Base-by-base conservation (phyloP, 2,329 filamentous ascomycete genomes). In the Botrytis deweyae region DNA sequence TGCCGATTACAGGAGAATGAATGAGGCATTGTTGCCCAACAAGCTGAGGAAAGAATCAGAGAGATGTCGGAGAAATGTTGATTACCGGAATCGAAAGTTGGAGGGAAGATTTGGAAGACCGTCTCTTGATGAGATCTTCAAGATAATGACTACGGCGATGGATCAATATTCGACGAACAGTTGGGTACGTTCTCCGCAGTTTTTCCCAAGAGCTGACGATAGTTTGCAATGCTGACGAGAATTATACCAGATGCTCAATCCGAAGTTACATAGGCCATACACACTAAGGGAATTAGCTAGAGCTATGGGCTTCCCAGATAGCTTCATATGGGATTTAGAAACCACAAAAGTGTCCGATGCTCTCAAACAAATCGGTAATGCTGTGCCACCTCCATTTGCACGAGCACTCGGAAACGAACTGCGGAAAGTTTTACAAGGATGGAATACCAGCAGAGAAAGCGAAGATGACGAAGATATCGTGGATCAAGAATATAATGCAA, bases 301-400 rank as follows among this genome's bases (percentile, higher is more conserved):
- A 16, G 73, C 67, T 0, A 73, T 75, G 58, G 70, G 77, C 1
- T 76, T 78, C 40, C 61, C 75, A 0, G 77, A 78, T 70, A 66
- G 42, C 3, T 76, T 75, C 20, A 36, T 44, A 2, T 78, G 76
- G 59, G 73, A 76, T 29, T 29, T 29, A 29, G 29, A 29, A 29
- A 29, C 29, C 29, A 29, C 29, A 29, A 29, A 29, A 29, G 29
- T 29, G 29, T 29, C 29, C 29, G 29, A 29, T 29, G 29, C 29
- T 29, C 29, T 29, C 29, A 29, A 29, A 29, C 29, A 65, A 42
- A 65, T 72, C 1, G 72, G 67, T 1, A 74, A 74, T 61, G 72
- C 72, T 18, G 68, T 74, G 4, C 72, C 72, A 9, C 4, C 49
- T n/a, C 61, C 67, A 49, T 20, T 74, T 33, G 61, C 36, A 33